Percentiles rank a stretch among this genome's conserved stretches.
These are phyloP conservation scores for Quercus lobata DNA, from an alignment of 331 rosid genomes.

Conservation along the genomic window DNA sequence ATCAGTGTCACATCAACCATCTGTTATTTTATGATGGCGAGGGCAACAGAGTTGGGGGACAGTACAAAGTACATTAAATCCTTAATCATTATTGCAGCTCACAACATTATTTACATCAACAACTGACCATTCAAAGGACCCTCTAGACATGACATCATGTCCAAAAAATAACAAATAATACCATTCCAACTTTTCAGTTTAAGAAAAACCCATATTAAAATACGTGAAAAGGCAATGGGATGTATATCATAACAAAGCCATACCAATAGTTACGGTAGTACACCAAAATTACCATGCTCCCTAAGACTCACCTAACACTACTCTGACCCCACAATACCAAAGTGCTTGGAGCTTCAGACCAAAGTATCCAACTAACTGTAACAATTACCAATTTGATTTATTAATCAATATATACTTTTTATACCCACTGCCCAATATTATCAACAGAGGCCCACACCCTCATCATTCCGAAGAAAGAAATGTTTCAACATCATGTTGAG, in stretches of 20 bases:
- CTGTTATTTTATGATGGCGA: not conserved
- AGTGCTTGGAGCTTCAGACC: not conserved
- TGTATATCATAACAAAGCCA: not conserved
- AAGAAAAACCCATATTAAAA: not conserved
- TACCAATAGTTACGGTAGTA: not conserved
- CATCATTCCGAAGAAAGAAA: not conserved
- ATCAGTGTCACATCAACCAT: not conserved
- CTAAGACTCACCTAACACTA: not conserved
- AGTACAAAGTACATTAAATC: not conserved
- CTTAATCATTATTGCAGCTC: not conserved
- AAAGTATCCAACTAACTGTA: conserved; percentile 1
- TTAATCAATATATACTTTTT: not conserved
- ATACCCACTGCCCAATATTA: not conserved
- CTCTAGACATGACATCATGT: not conserved
- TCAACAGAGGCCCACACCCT: not conserved
- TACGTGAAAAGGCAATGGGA: not conserved
- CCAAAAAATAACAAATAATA: not conserved
- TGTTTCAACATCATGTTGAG: not conserved
- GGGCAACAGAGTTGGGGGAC: not conserved
- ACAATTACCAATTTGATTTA: not conserved
- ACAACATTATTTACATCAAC: not conserved
- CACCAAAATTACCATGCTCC: not conserved
- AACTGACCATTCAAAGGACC: not conserved
- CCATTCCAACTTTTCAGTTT: not conserved
- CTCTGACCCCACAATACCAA: not conserved